Conservation (phyloP, 75 land plant species). For the Gnetum montanum region DNA sequence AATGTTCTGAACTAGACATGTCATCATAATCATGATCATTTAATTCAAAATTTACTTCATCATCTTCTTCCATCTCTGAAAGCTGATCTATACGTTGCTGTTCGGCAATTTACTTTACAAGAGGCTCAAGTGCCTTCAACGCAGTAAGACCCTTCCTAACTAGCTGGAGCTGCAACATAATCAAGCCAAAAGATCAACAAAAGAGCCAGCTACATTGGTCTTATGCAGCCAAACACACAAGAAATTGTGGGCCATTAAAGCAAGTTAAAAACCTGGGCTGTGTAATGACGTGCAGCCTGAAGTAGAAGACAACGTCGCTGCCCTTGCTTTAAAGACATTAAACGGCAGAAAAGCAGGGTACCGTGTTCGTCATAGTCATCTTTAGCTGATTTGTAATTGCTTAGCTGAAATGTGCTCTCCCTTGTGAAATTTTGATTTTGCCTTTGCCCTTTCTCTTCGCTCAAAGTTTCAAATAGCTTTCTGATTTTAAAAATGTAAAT, state of each 20-base stretch:
- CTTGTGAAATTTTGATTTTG: conserved; percentile 34
- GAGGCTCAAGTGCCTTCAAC: conserved; percentile 69
- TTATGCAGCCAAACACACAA: background rate
- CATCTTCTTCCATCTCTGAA: conserved; percentile 42
- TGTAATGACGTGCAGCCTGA: conserved; percentile 85
- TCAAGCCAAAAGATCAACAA: conserved; percentile 1
- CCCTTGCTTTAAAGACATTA: conserved; percentile 81
- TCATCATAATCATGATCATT: conserved; percentile 24
- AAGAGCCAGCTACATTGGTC: background rate
- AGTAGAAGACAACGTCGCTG: conserved; percentile 71
- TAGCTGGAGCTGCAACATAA: conserved; percentile 50
- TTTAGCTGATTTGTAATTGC: conserved; percentile 47
- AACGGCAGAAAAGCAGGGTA: conserved; percentile 52
- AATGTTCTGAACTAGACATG: conserved; percentile 15
- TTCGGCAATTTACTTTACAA: conserved; percentile 40
- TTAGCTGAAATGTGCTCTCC: conserved; percentile 39
- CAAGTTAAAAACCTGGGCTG: conserved; percentile 60
- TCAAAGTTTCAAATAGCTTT: conserved; percentile 32
- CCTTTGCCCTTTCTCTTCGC: conserved; percentile 42
- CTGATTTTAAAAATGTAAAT: conserved; percentile 17
- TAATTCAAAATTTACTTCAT: conserved; percentile 56
- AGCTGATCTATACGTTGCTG: conserved; percentile 71
- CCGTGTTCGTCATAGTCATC: conserved; percentile 71
- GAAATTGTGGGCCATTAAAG: background rate
- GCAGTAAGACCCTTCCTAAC: conserved; percentile 59